Percentiles rank a stretch among this genome's conserved stretches.
phyloP scores from a whole-genome alignment of 305 asterid genomes.

The Solanum chacoense region DNA sequence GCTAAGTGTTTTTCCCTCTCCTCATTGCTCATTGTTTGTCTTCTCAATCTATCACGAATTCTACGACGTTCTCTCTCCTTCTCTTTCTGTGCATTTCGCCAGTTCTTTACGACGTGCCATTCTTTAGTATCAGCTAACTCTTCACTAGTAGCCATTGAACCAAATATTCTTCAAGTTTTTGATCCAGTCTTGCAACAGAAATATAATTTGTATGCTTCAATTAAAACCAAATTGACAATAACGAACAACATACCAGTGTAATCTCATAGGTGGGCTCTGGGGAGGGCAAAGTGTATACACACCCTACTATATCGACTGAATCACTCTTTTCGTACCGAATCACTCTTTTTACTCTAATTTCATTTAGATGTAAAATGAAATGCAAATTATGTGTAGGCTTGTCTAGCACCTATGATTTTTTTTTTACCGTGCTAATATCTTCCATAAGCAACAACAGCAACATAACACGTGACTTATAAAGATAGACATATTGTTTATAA shows the following conservation, averaged over 20 bases:
- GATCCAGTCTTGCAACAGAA: neutral
- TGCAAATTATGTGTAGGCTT: neutral
- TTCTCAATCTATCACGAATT: slow-evolving; percentile 24
- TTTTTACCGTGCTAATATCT: neutral
- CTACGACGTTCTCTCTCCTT: slow-evolving; percentile 27
- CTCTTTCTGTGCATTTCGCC: slow-evolving; percentile 16
- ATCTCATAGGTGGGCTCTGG: neutral
- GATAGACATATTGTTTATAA: neutral
- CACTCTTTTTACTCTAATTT: neutral
- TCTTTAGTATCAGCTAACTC: neutral
- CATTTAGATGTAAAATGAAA: neutral
- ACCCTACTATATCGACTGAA: neutral
- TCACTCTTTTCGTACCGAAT: neutral
- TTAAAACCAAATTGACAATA: neutral
- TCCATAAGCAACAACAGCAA: neutral
- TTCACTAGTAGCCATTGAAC: slow-evolving; percentile 2
- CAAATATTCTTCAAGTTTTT: neutral
- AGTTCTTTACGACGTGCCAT: slow-evolving; percentile 13
- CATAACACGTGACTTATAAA: neutral
- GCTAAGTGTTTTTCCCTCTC: slow-evolving; percentile 33
- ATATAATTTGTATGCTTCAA: neutral
- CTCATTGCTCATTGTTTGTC: slow-evolving; percentile 28
- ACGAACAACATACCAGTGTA: neutral
- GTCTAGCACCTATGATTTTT: neutral
- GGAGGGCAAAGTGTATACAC: neutral